Evolutionary conservation across 805 yeast genomes (phyloP).

Genomic region (Candida michaelii): DNA sequence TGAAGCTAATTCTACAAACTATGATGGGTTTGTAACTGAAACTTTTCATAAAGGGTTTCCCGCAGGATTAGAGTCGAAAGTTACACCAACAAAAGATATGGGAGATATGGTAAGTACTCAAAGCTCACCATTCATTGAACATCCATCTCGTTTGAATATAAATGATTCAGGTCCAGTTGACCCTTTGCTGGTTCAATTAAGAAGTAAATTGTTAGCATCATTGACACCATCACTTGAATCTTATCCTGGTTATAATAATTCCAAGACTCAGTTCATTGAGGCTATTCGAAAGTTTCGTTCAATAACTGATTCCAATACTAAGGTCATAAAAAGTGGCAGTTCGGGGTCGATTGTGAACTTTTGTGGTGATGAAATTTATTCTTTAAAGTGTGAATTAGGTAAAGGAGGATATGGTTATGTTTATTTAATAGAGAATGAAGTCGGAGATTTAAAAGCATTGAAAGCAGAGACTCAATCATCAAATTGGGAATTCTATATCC

Average conservation of each 20-base stretch:
- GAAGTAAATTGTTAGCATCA: slow-evolving; percentile 36
- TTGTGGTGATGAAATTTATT: slow-evolving; percentile 44
- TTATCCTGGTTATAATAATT: slow-evolving; percentile 31
- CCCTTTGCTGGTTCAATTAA: slow-evolving; percentile 48
- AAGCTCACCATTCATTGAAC: slow-evolving; percentile 51
- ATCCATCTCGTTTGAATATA: slow-evolving; percentile 18
- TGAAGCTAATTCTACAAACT: slow-evolving; percentile 32
- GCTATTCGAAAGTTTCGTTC: slow-evolving; percentile 30
- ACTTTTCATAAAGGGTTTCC: slow-evolving; percentile 29
- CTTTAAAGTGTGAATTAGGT: slow-evolving; percentile 61
- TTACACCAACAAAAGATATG: slow-evolving; percentile 23
- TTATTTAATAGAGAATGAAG: slow-evolving; percentile 61
- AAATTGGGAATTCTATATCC: slow-evolving; percentile 79
- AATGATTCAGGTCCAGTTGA: slow-evolving; percentile 11
- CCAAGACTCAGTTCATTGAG: slow-evolving; percentile 16
- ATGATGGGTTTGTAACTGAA: slow-evolving; percentile 50
- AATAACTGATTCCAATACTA: slow-evolving; percentile 36
- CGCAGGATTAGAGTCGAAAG: slow-evolving; percentile 1
- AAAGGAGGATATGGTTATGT: slow-evolving; percentile 82
- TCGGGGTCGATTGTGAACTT: slow-evolving; percentile 44
- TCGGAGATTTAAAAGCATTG: slow-evolving; percentile 59
- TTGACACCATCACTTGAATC: slow-evolving; percentile 35
- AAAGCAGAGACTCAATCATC: slow-evolving; percentile 71
- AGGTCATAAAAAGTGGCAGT: slow-evolving; percentile 32
- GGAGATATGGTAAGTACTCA: slow-evolving; percentile 18